phyloP scores from a whole-genome alignment of 768 basidiomycete genomes.

The Tulasnella sp. region DNA sequence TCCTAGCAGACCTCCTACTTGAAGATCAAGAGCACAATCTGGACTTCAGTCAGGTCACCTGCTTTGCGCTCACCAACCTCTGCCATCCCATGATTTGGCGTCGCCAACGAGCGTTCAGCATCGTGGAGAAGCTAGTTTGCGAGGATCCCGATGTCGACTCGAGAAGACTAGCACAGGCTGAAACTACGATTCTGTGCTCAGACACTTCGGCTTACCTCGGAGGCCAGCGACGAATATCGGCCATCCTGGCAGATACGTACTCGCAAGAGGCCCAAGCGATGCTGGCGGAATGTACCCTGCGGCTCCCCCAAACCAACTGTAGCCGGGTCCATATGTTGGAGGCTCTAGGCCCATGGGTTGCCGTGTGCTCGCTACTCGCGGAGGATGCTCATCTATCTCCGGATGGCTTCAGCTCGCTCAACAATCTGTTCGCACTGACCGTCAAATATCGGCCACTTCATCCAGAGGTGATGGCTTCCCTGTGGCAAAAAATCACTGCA shows the following conservation, averaged over 20 bases:
- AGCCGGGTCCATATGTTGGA: slow-evolving; percentile 52
- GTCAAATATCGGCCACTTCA: slow-evolving; percentile 60
- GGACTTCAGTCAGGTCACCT: slow-evolving; percentile 61
- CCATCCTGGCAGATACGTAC: slow-evolving; percentile 68
- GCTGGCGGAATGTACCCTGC: slow-evolving; percentile 55
- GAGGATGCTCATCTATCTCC: slow-evolving; percentile 44
- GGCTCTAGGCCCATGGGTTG: slow-evolving; percentile 75
- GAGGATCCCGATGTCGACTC: slow-evolving; percentile 50
- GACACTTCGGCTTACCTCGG: slow-evolving; percentile 68
- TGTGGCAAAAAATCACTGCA: slow-evolving; percentile 73
- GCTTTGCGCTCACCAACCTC: slow-evolving; percentile 74
- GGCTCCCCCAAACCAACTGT: slow-evolving; percentile 54
- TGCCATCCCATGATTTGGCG: slow-evolving; percentile 54
- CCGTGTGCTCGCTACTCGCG: slow-evolving; percentile 56
- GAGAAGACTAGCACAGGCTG: slow-evolving; percentile 45
- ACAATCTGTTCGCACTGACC: slow-evolving; percentile 75
- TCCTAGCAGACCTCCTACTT: slow-evolving; percentile 58
- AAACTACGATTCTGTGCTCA: slow-evolving; percentile 58
- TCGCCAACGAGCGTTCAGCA: slow-evolving; percentile 65
- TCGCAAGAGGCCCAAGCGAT: slow-evolving; percentile 50
- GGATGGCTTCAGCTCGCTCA: slow-evolving; percentile 54
- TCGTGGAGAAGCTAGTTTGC: slow-evolving; percentile 58
- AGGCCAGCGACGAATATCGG: slow-evolving; percentile 66
- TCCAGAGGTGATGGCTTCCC: slow-evolving; percentile 64
- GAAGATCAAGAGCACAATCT: slow-evolving; percentile 44